These are phyloP conservation scores for Trypanosomatidae sp. DNA, from an alignment of 208 protist genomes.

Conservation along the genomic window DNA sequence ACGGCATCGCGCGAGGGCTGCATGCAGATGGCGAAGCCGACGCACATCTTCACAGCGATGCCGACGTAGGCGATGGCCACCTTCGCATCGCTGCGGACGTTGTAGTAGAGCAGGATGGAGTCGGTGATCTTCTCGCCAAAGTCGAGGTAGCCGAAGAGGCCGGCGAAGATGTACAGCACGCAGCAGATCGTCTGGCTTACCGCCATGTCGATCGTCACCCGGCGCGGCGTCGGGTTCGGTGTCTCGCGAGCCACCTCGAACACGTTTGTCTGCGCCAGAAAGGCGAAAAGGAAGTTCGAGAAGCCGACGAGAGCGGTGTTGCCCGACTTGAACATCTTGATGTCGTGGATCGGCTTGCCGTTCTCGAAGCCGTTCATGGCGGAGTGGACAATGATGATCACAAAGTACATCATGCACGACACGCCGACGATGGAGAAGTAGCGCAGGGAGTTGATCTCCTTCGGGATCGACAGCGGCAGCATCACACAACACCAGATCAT, in stretches of 20 bases:
- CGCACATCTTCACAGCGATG: conserved; percentile 57
- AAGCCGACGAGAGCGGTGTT: conserved; percentile 35
- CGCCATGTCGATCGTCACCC: conserved; percentile 36
- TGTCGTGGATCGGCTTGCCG: too few species aligned
- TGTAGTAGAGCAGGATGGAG: conserved; percentile 54
- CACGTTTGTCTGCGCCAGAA: conserved; percentile 57
- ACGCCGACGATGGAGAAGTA: conserved; percentile 58
- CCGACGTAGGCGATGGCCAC: conserved; percentile 53
- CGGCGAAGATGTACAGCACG: conserved; percentile 56
- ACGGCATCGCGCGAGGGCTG: conserved; percentile 36
- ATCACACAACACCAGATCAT: conserved; percentile 64
- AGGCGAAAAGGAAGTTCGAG: conserved; percentile 62
- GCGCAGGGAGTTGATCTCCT: conserved; percentile 73
- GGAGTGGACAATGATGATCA: conserved; percentile 58
- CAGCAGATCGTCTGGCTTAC: conserved; percentile 43
- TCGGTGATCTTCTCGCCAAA: conserved; percentile 37
- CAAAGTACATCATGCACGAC: conserved; percentile 53
- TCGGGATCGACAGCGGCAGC: conserved; percentile 61
- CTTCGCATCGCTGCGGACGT: conserved; percentile 32
- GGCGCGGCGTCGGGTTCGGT: conserved; percentile 16
- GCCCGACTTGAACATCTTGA: too few species aligned
- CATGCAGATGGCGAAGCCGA: conserved; percentile 56
- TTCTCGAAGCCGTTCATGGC: conserved; percentile 29
- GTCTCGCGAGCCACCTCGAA: conserved; percentile 49
- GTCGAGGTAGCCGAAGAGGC: conserved; percentile 69